phyloP scores from a whole-genome alignment of 805 yeast genomes.

The Clavispora carvajalis region DNA sequence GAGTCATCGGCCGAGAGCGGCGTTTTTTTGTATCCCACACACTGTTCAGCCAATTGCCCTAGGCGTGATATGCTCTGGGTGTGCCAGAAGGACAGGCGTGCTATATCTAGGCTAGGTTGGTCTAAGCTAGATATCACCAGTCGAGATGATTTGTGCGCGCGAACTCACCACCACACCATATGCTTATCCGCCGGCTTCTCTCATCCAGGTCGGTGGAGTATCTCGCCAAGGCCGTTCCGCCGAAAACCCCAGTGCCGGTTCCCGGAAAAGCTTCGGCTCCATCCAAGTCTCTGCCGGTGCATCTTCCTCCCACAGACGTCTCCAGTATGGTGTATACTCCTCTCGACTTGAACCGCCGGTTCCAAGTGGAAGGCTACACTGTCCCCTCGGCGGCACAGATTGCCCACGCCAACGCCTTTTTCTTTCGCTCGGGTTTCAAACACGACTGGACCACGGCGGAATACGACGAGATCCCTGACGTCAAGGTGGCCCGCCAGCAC shows the following conservation, averaged over 20 bases:
- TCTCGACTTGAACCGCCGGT: constrained; percentile 1
- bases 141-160: too few species aligned
- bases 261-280: not conserved
- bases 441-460: constrained; percentile 58
- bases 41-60: too few species aligned
- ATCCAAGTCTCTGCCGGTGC: too few species aligned
- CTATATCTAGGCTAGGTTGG: too few species aligned
- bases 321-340: not conserved
- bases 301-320: not conserved
- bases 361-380: not conserved
- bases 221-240: constrained; percentile 7
- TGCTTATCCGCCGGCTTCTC: not conserved
- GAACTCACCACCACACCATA: too few species aligned
- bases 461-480: constrained; percentile 56
- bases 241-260: constrained; percentile 2
- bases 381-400: constrained; percentile 8
- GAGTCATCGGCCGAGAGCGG: too few species aligned
- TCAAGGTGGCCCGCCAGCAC: constrained; percentile 26
- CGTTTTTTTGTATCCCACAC: too few species aligned
- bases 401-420: constrained; percentile 26
- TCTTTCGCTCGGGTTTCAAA: constrained; percentile 40
- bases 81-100: too few species aligned
- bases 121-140: too few species aligned
- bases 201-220: constrained; percentile 5
- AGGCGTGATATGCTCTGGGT: too few species aligned